phyloP scores from a whole-genome alignment of 306 rosid species.

The Astragalus membranaceus region DNA sequence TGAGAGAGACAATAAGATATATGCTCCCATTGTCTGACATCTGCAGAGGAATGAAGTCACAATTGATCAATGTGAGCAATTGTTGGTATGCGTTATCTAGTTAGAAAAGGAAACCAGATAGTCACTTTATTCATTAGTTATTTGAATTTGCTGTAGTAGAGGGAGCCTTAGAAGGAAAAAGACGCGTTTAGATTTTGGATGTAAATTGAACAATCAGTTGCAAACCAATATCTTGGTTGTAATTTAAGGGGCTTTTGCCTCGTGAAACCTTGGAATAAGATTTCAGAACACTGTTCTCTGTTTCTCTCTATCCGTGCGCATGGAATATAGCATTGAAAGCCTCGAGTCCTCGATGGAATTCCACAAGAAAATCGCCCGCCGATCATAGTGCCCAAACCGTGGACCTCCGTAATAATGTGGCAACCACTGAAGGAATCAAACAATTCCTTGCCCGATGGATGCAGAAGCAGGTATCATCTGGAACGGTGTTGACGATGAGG shows the following conservation, averaged over 20 bases:
- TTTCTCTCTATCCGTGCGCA: too few relatives aligned
- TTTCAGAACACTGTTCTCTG: too few relatives aligned
- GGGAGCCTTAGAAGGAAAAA: neutral
- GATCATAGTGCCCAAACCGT: too few relatives aligned
- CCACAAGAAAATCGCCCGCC: too few relatives aligned
- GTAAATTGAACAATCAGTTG: neutral
- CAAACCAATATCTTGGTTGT: neutral
- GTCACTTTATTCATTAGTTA: neutral
- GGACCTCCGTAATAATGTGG: too few relatives aligned
- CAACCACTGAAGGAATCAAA: too few relatives aligned
- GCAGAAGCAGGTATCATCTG: too few relatives aligned
- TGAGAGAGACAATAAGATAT: slow-evolving; percentile 95
- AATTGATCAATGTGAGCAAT: slow-evolving; percentile 6
- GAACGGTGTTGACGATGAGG: too few relatives aligned
- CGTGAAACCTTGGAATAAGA: neutral
- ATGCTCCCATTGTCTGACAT: slow-evolving; percentile 68
- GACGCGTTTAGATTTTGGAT: neutral
- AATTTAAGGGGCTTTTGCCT: neutral
- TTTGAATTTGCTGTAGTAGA: neutral
- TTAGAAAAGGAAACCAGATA: neutral
- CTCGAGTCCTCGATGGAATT: too few relatives aligned
- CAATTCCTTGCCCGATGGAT: too few relatives aligned
- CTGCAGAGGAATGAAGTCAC: slow-evolving; percentile 37
- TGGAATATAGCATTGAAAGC: too few relatives aligned
- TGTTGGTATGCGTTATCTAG: neutral